Base-by-base conservation (phyloP, 208 protist species). In the Sergeia podlipaevii region DNA sequence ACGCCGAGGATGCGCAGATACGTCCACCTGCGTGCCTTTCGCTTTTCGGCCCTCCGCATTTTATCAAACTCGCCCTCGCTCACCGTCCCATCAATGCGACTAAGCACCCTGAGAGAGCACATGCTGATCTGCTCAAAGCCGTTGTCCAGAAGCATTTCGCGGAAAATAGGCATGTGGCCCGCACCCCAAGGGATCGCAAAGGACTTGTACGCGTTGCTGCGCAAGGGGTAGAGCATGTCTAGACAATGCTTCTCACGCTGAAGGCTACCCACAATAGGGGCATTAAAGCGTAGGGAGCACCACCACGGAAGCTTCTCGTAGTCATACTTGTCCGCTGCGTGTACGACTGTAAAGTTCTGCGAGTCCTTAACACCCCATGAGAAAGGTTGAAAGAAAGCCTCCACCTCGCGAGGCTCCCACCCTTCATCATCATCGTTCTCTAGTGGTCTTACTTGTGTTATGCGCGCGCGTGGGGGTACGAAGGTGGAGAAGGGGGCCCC, bases 101-200 rank as follows among this genome's bases (percentile, higher is more conserved):
- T 74, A 34, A 82, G 59, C 26, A 91, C 41, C 28, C 88, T 27
- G 30, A 93, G 73, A 13, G 80, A 79, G 41, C 71, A 88, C 76
- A 88, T 85, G n/a, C 71, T 60, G 46, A 83, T 44, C 34, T 57
- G 67, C 48, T 80, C 77, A 39, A 87, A 93, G 4, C 74, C 80
- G 65, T 91, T 90, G 49, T 93, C 82, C 17, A 86, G 32, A 18
- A 93, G 79, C 74, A 93, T 90, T 43, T 90, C 81, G 53, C 86
- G 75, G 46, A 93, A 90, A 17, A 93, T 61, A 2, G 82, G 86
- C 80, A 89, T 89, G 74, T 93, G 86, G 4, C 66, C 76, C 15
- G 82, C 86, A 2, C 86, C 86, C 82, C 86, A 93, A 20, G 86
- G 86, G 43, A 93, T 80, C 32, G 82, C 79, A 60, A 93, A 93